Conservation (phyloP, 257 asterid species). For the Eustoma russellianum region DNA sequence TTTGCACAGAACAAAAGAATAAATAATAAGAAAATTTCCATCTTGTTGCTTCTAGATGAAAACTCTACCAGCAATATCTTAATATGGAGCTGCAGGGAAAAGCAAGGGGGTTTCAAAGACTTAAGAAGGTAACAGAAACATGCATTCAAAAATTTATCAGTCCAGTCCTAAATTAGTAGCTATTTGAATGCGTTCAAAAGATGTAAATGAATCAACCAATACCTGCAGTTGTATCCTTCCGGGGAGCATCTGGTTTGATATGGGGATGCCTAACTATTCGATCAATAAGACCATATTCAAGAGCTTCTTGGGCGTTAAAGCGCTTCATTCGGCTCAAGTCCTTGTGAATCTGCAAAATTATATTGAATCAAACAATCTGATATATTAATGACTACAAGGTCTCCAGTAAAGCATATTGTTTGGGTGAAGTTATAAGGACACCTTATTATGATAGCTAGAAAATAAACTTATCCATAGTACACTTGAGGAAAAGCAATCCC, state of each 20-base stretch:
- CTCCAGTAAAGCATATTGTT: background rate
- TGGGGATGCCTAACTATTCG: constrained; percentile 65
- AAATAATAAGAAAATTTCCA: too few species aligned
- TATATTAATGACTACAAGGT: too few species aligned
- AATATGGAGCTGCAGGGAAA: too few species aligned
- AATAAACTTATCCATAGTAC: too few species aligned
- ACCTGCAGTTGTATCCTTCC: constrained; percentile 41
- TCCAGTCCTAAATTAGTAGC: background rate
- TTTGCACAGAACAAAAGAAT: too few species aligned
- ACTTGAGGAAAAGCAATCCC: background rate
- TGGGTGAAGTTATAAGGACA: too few species aligned
- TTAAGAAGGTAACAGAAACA: background rate
- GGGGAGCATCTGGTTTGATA: constrained; percentile 35
- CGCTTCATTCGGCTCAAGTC: constrained; percentile 65
- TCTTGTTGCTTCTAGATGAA: too few species aligned
- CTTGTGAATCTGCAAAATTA: constrained; percentile 44
- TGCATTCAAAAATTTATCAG: background rate
- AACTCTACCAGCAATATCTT: too few species aligned
- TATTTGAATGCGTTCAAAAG: background rate
- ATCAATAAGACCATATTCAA: constrained; percentile 86
- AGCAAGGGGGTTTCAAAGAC: too few species aligned
- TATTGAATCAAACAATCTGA: background rate
- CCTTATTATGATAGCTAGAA: too few species aligned
- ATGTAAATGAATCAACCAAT: constrained; percentile 39
- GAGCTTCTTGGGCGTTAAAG: constrained; percentile 71